Evolutionary conservation across 106 monocot species (phyloP), one percentile per base, ranked within the genome.

Genomic region (Phalaenopsis aphrodite): DNA sequence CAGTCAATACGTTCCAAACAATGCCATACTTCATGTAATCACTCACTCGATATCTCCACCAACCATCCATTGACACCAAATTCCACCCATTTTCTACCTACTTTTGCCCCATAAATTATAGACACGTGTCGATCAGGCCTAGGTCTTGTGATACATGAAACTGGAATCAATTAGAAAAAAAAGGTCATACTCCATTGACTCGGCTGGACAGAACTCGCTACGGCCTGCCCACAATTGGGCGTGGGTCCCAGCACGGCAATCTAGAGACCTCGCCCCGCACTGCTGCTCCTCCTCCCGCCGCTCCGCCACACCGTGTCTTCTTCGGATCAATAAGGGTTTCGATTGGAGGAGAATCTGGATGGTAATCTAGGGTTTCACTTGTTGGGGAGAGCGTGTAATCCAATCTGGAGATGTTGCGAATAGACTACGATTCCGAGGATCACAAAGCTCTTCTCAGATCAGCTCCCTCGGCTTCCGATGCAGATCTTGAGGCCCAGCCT

Each of bases 361-460:
- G 74, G 42, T 42, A 36, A 6, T 74, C n/a, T 74, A 45, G 41
- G 41, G 38, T 46, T 37, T 24, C 11, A 8, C 74, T 74, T 1
- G 74, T 45, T 19, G 74, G 42, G 45, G 14, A 61, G 69, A 74
- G 18, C 43, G 42, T 41, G 15, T 42, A 19, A 74, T 74, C 19
- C 39, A 36, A 69, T 21, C 42, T 11, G 52, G 76, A 49, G 68
- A 91, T 91, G 91, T 83, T 89, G 79, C 83, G 80, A 30, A 55
- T 48, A 42, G 91, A 85, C 38, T 75, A 80, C 58, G 86, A 84
- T 41, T 77, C 80, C 56, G 84, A 84, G 42, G 91, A 95, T 71
- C 85, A 83, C 77, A 81, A 56, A 38, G 55, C 88, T 58, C 87
- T 96, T 45, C 86, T 93, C 41, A 56, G 86, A 75, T 82, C 83